Conservation (phyloP, 305 asterid genomes). For the Withania somnifera region DNA sequence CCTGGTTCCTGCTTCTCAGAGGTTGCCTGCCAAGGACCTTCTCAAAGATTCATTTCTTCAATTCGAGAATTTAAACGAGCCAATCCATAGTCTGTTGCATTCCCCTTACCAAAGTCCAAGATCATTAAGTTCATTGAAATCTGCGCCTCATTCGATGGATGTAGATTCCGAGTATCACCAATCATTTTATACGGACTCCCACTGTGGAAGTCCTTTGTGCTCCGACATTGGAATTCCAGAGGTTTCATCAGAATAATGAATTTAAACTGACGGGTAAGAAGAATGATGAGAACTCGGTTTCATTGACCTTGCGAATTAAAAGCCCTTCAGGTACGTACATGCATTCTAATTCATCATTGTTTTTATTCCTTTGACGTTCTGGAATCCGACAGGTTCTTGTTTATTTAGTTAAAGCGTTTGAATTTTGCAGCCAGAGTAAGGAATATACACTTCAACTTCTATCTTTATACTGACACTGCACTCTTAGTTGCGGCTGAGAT, state of each 20-base stretch:
- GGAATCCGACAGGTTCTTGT: neutral
- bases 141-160: conserved; percentile 51
- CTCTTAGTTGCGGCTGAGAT: conserved; percentile 64
- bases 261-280: conserved; percentile 53
- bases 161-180: conserved; percentile 48
- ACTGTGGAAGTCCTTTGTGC: conserved; percentile 25
- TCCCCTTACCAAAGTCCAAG: conserved; percentile 27
- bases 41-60: conserved; percentile 56
- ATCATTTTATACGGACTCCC: conserved; percentile 30
- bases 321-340: conserved; percentile 34
- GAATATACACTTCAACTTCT: conserved; percentile 49
- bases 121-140: conserved; percentile 19
- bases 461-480: conserved; percentile 63
- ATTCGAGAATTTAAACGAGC: conserved; percentile 19
- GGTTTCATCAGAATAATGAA: conserved; percentile 38
- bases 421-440: conserved; percentile 34
- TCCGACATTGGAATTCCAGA: conserved; percentile 32
- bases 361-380: neutral
- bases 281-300: conserved; percentile 40
- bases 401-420: neutral
- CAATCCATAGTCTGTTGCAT: conserved; percentile 14
- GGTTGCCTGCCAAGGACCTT: conserved; percentile 66
- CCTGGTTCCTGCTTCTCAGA: conserved; percentile 48
- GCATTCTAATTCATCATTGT: neutral
- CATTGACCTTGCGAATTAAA: conserved; percentile 44